phyloP scores from a whole-genome alignment of 2,329 filamentous ascomycete species.

The Dothistroma septosporum region DNA sequence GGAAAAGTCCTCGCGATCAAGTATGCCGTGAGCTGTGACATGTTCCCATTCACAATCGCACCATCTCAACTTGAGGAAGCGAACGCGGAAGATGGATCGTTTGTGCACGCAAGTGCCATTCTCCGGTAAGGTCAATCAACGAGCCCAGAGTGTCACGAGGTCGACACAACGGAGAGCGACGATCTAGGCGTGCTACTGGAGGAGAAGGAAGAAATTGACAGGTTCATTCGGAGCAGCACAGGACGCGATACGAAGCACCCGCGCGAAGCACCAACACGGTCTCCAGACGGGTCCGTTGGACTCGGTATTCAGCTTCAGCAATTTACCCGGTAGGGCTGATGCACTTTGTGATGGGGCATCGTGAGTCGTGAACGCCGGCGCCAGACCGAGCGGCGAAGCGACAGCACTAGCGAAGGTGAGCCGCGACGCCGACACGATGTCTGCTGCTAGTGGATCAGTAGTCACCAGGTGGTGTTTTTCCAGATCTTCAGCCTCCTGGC shows the following conservation, averaged over 20 bases:
- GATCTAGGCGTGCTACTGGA: neutral
- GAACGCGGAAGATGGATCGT: neutral
- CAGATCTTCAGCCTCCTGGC: neutral
- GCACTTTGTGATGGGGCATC: neutral
- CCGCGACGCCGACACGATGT: neutral
- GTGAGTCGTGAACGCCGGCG: neutral
- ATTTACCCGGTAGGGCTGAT: conserved; percentile 1
- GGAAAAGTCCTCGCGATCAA: neutral
- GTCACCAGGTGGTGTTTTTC: no score
- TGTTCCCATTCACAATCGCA: neutral
- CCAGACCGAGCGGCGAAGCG: neutral
- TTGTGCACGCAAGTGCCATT: neutral
- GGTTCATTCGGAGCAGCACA: neutral
- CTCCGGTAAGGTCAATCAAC: neutral
- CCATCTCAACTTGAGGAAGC: neutral
- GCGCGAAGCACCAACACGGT: neutral
- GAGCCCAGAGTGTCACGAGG: neutral
- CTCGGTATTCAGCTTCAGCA: neutral
- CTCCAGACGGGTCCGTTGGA: neutral
- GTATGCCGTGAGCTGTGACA: neutral
- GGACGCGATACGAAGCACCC: neutral
- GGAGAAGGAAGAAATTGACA: neutral
- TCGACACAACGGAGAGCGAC: neutral
- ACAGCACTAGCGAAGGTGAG: neutral
- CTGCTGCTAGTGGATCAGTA: neutral